Percentiles rank a stretch among this genome's conserved stretches.
Conservation (phyloP, 768 basidiomycete species). For the Brasilioporus rufonigricans region DNA sequence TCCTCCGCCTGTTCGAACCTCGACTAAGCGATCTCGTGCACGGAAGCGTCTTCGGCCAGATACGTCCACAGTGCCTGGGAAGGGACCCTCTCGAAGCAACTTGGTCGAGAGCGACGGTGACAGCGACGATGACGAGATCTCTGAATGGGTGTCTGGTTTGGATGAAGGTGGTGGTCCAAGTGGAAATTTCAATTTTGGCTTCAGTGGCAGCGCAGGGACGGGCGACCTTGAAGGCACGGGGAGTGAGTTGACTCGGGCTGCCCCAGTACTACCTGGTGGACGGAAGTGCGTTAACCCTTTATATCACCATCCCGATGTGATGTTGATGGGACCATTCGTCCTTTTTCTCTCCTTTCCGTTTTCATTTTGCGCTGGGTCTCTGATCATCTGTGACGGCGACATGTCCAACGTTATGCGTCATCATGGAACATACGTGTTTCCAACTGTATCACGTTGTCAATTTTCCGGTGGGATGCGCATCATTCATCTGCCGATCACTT, state of each 20-base stretch:
- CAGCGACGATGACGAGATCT: constrained; percentile 30
- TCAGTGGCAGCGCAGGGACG: neutral
- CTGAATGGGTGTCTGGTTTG: constrained; percentile 21
- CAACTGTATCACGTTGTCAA: neutral
- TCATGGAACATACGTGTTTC: neutral
- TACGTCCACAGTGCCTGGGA: neutral
- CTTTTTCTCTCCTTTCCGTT: too few species aligned
- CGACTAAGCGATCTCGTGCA: constrained; percentile 21
- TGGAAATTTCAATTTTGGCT: neutral
- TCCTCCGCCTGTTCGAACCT: constrained; percentile 4
- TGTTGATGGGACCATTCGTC: constrained; percentile 12
- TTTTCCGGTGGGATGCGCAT: constrained; percentile 1
- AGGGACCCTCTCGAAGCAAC: neutral
- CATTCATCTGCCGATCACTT: neutral
- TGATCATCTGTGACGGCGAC: neutral
- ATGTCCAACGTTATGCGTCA: neutral
- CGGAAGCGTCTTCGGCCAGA: constrained; percentile 21
- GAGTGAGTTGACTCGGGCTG: constrained; percentile 4
- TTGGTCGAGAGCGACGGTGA: constrained; percentile 28
- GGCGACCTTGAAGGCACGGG: constrained; percentile 11
- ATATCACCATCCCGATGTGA: neutral
- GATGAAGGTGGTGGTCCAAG: constrained; percentile 1
- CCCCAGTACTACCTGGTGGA: constrained; percentile 16
- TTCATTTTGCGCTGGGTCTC: neutral
- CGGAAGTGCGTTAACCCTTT: constrained; percentile 26